Conservation (phyloP, 1,284 basidiomycete genomes). For the Termitomyces sp. region DNA sequence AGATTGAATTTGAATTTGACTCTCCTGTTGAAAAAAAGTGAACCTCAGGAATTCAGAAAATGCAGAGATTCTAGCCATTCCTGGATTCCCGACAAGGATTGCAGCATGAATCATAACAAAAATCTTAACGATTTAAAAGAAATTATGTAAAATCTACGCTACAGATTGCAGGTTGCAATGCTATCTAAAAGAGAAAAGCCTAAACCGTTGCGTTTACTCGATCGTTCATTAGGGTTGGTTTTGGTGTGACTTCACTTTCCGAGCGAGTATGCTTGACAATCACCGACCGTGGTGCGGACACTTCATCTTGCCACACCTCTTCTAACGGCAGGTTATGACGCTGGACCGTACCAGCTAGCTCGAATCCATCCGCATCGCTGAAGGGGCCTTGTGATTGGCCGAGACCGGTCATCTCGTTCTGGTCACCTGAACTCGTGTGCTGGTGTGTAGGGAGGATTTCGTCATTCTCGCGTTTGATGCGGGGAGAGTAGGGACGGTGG, state of each 20-base stretch:
- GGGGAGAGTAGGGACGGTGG: constrained; percentile 76
- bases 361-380: constrained; percentile 17
- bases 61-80: background rate
- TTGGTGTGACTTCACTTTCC: background rate
- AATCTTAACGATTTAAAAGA: background rate
- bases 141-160: background rate
- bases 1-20: background rate
- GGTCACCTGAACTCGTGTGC: constrained; percentile 5
- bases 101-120: background rate
- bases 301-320: constrained; percentile 31
- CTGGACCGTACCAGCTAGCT: constrained; percentile 34
- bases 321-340: constrained; percentile 30
- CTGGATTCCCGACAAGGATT: background rate
- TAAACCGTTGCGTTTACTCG: background rate
- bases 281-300: constrained; percentile 9
- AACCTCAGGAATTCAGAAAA: background rate
- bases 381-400: background rate
- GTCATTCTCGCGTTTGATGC: constrained; percentile 44
- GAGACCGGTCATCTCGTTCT: constrained; percentile 7
- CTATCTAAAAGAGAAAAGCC: background rate
- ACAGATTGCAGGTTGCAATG: background rate
- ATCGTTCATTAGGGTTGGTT: background rate
- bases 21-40: background rate
- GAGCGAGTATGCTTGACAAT: background rate
- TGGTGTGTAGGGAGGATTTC: constrained; percentile 37